These are phyloP conservation scores for Globisporangium perplexum DNA, from an alignment of 352 stramenopile species.

Conservation along the genomic window DNA sequence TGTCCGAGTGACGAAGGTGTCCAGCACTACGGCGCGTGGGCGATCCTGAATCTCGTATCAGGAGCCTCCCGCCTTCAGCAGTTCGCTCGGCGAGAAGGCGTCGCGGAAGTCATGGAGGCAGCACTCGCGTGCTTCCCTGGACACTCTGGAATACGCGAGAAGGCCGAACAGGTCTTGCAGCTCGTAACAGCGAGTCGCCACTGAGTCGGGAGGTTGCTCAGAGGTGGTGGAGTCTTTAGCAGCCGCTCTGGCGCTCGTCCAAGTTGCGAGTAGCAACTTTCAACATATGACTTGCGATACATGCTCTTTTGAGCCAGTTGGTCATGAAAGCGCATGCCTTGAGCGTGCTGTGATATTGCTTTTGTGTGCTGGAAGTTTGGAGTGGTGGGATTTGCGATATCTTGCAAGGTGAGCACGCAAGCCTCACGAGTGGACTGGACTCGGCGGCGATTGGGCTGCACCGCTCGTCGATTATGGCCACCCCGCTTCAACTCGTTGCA, in stretches of 20 bases:
- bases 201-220: neutral
- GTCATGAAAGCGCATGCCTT: too few species aligned
- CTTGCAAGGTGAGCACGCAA: neutral
- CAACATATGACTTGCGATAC: too few species aligned
- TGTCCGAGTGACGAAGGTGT: slow-evolving; percentile 43
- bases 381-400: too few species aligned
- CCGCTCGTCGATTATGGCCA: neutral
- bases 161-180: slow-evolving; percentile 61
- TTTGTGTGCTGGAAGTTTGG: too few species aligned
- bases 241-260: too few species aligned
- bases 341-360: too few species aligned
- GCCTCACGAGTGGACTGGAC: too few species aligned
- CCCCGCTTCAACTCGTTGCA: neutral
- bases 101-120: slow-evolving; percentile 78
- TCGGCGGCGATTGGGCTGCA: neutral
- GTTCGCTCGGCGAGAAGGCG: slow-evolving; percentile 60
- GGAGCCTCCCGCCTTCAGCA: slow-evolving; percentile 38
- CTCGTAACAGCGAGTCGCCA: slow-evolving; percentile 19
- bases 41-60: slow-evolving; percentile 62
- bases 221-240: too few species aligned
- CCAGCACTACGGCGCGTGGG: slow-evolving; percentile 62
- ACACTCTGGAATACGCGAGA: slow-evolving; percentile 75
- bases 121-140: slow-evolving; percentile 76
- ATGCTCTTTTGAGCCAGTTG: too few species aligned
- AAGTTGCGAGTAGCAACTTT: too few species aligned